phyloP scores from a whole-genome alignment of 2,329 filamentous ascomycete species.

The Fusarium sororula region DNA sequence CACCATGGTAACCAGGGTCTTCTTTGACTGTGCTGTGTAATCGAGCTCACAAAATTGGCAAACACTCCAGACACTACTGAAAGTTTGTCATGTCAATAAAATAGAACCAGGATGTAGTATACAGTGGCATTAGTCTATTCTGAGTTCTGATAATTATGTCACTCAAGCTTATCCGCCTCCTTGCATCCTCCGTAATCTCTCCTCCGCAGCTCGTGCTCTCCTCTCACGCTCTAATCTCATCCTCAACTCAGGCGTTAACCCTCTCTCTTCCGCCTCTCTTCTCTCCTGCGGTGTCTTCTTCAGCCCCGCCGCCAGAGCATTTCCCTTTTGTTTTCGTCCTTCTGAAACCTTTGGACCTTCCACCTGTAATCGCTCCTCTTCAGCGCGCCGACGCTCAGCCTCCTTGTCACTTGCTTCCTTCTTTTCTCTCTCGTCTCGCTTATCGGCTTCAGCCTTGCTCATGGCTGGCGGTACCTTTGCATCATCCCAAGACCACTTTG shows the following conservation, averaged over 20 bases:
- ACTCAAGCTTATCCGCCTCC: slow-evolving; percentile 25
- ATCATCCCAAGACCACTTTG: slow-evolving; percentile 79
- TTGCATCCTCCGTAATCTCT: slow-evolving; percentile 75
- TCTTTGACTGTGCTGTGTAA: too few species aligned
- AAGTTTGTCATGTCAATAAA: fast-evolving
- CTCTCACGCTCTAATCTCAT: slow-evolving; percentile 86
- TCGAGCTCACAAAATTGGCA: fast-evolving
- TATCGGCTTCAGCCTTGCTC: slow-evolving; percentile 75
- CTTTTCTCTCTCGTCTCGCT: slow-evolving; percentile 75
- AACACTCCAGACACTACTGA: too few species aligned
- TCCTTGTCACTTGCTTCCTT: slow-evolving; percentile 74
- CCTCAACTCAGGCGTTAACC: slow-evolving; percentile 87
- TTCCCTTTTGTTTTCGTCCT: slow-evolving; percentile 60
- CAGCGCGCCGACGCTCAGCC: slow-evolving; percentile 73
- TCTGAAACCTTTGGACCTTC: slow-evolving; percentile 69
- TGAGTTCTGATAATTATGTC: background rate
- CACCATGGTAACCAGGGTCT: background rate
- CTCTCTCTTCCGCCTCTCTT: slow-evolving; percentile 83
- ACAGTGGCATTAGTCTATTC: background rate
- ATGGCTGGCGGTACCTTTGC: slow-evolving; percentile 78
- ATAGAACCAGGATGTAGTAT: background rate
- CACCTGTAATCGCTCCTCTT: slow-evolving; percentile 75
- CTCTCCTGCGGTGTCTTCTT: slow-evolving; percentile 82
- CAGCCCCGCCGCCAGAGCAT: slow-evolving; percentile 61
- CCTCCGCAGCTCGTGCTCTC: slow-evolving; percentile 90